Percentiles rank a stretch among this genome's conserved stretches.
Evolutionary conservation across 1,284 basidiomycete genomes (phyloP).

Genomic region (Boletus coffeatus): DNA sequence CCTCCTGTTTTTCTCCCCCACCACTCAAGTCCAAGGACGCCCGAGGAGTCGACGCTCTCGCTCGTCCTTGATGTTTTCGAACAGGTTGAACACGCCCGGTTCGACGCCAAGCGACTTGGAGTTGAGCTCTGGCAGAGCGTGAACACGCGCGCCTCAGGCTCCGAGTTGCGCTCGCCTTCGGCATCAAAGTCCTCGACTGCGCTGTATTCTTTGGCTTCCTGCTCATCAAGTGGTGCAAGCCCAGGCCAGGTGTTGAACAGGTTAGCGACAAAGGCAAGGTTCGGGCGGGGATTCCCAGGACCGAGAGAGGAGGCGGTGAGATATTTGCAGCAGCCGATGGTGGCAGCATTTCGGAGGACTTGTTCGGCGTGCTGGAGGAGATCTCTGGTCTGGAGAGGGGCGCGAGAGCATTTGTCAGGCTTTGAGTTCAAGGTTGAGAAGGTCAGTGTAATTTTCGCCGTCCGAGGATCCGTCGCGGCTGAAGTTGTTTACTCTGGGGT

Average conservation of each 20-base stretch:
- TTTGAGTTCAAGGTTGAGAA: slow-evolving; percentile 87
- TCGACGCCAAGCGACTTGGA: slow-evolving; percentile 80
- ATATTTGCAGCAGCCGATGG: slow-evolving; percentile 94
- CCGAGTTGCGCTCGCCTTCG: slow-evolving; percentile 76
- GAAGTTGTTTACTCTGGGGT: slow-evolving; percentile 89
- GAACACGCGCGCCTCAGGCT: slow-evolving; percentile 86
- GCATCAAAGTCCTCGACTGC: slow-evolving; percentile 97
- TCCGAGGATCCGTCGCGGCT: slow-evolving; percentile 86
- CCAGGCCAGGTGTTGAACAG: slow-evolving; percentile 98
- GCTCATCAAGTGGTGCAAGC: slow-evolving; percentile 88
- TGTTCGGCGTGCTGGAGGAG: slow-evolving; percentile 83
- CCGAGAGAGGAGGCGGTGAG: slow-evolving; percentile 89
- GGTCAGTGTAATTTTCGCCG: slow-evolving; percentile 95
- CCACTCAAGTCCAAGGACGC: slow-evolving; percentile 33
- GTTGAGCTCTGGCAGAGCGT: slow-evolving; percentile 99
- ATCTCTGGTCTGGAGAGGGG: slow-evolving; percentile 85
- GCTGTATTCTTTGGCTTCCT: slow-evolving; percentile 79
- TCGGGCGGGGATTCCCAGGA: slow-evolving; percentile 95
- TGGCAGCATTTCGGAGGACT: slow-evolving; percentile 90
- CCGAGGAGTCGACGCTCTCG: slow-evolving; percentile 40
- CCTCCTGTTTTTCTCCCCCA: slow-evolving; percentile 67
- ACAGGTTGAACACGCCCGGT: slow-evolving; percentile 93
- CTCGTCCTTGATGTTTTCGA: slow-evolving; percentile 94
- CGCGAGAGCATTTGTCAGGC: slow-evolving; percentile 89
- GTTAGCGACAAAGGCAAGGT: slow-evolving; percentile 97